Evolutionary conservation across 2,329 filamentous ascomycete species (phyloP).

Genomic region (Colletotrichum lindemuthianum): DNA sequence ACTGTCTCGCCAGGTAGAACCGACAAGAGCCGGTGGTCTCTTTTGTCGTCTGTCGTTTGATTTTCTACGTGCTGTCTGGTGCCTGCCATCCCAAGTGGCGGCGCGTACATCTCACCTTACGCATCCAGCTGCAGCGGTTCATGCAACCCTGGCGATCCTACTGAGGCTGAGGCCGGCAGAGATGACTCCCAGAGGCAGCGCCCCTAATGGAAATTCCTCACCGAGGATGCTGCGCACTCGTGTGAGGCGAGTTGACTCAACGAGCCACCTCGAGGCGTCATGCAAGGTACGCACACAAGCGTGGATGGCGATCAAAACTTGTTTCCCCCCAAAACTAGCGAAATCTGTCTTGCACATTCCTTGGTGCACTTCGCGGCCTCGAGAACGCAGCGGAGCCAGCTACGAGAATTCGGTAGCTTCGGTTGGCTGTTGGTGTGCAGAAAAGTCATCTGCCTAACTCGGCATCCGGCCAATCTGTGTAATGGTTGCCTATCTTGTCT

Average conservation of each 20-base stretch:
- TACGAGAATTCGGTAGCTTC: constrained; percentile 19
- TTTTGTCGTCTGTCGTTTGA: neutral
- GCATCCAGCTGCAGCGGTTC: constrained; percentile 30
- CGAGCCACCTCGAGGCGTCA: constrained; percentile 39
- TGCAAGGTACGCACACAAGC: constrained; percentile 38
- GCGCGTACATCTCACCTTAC: neutral
- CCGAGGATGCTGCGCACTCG: constrained; percentile 2
- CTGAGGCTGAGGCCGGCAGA: constrained; percentile 5
- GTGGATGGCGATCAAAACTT: constrained; percentile 28
- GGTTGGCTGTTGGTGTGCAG: constrained; percentile 30
- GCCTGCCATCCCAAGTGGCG: too few relatives aligned
- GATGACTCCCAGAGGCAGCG: constrained; percentile 6
- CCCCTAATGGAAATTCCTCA: too few relatives aligned
- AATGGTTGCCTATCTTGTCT: constrained; percentile 33
- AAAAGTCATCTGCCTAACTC: constrained; percentile 31
- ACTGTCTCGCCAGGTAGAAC: neutral
- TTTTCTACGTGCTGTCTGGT: neutral
- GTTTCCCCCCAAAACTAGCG: constrained; percentile 18
- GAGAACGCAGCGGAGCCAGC: neutral
- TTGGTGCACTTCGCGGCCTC: constrained; percentile 21
- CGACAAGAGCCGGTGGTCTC: neutral
- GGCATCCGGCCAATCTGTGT: constrained; percentile 21
- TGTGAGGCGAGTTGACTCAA: constrained; percentile 27
- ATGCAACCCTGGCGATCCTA: constrained; percentile 28
- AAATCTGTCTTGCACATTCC: constrained; percentile 26